Base-by-base conservation (phyloP, 2,329 filamentous ascomycete species). In the Diplodia scrobiculata region DNA sequence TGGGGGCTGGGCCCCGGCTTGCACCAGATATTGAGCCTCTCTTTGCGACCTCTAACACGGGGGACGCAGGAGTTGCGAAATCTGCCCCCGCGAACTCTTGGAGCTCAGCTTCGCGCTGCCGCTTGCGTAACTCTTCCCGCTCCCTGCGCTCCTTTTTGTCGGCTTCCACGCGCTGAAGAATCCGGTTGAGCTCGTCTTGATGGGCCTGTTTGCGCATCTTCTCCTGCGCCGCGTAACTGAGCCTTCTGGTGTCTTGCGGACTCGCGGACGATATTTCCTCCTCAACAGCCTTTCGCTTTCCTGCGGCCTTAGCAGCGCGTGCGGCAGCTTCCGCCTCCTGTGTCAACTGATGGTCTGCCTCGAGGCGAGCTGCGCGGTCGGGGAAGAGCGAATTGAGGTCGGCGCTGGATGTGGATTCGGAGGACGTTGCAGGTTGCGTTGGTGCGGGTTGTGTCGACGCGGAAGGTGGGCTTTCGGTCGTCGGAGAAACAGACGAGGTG, bases 121-220 rank as follows among this genome's bases (percentile, higher is more conserved):
- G 71, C 68, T 73, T 76, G 41, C 70, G 73, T 59, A 69, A 69
- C 67, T 77, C 75, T 29, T 73, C 75, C 50, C 74, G 72, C 21
- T 73, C 74, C 68, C 84, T 86, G 14, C 91, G 84, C 68, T 88
- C 89, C 11, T 83, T 83, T 73, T 89, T 91, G 78, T 96, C 91
- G 67, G 89, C 86, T 72, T 92, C 89, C 68, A 96, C 92, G 47
- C 87, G 86, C 69, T 87, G 86, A 52, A 93, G 82, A 63, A 96
- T 89, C 1, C 90, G 84, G 66, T 87, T 84, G 45, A 89, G 83
- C 73, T 95, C 91, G 52, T 89, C 84, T 53, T 85, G 83, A 2
- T 87, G 86, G 68, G 91, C 85, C 65, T 85, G 82, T 70, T 89
- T 87, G 65, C 86, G 84, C 73, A 84, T 83, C 51, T 84, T 87